Base-by-base conservation (phyloP, 192 early-diverging fungal species). In the Backusella morwellensis region DNA sequence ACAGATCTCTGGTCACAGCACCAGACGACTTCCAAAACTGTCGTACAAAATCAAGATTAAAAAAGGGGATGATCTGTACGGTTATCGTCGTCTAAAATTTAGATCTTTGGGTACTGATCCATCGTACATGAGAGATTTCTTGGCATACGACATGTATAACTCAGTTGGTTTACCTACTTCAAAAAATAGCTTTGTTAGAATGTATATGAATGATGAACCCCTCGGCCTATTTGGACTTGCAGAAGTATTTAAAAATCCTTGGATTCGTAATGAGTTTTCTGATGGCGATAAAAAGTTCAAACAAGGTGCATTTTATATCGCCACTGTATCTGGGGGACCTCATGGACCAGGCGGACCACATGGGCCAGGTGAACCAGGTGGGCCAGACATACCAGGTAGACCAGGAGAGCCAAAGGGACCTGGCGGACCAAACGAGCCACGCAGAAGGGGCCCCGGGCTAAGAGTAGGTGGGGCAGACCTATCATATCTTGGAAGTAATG, bases 231-330 rank as follows among this genome's bases (percentile, higher is more conserved):
- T 50, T 72, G 66, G 74, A 29, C 74, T 66, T 19, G n/a, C 78
- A 0, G 73, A 74, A 74, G 75, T 75, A 36, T 80, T 80, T 44
- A 83, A 79, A 69, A 77, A 77, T 12, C 75, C 82, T 74, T 83
- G 79, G 76, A 17, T 72, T 74, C 79, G 44, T 77, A 76, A 26
- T 73, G 74, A 32, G n/a, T 76, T 29, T 78, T 76, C 34, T 77
- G 75, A 34, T 75, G 82, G 74, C 69, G 74, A 69, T 73, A 80
- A 56, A 52, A 71, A 42, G 23, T 80, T 15, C 56, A 44, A 47
- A 70, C 72, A 42, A 80, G 68, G 44, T 3, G 63, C 56, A 0
- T 35, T 72, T 12, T 54, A 72, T 19, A 7, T 50, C 15, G 70
- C 42, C 26, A 29, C 19, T 50, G 32, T 47, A 29, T 32, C 29